A percentile compares a stretch with the other conserved stretches of the same genome.
Conservation (phyloP, 2,329 filamentous ascomycete genomes). For the Penicillium sp. region DNA sequence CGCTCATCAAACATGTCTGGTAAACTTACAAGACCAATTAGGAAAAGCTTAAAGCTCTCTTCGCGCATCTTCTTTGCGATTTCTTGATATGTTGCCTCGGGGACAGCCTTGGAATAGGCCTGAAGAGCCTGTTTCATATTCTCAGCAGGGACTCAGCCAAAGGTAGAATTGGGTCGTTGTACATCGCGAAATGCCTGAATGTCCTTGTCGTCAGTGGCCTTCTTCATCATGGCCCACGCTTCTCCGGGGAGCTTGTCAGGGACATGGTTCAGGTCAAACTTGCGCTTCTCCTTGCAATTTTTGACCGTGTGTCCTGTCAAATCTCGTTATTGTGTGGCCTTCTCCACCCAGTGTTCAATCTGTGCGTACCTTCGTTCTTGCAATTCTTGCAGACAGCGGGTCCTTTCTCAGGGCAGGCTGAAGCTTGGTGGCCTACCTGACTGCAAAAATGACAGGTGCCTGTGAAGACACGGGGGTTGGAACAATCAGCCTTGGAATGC, state of each 20-base stretch:
- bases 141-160: slow-evolving; percentile 8
- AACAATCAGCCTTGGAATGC: slow-evolving; percentile 39
- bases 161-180: neutral
- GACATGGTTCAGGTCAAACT: slow-evolving; percentile 44
- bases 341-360: neutral
- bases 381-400: slow-evolving; percentile 49
- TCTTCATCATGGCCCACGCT: slow-evolving; percentile 51
- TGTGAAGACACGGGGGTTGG: slow-evolving; percentile 48
- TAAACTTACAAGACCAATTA: slow-evolving; percentile 51
- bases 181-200: slow-evolving; percentile 52
- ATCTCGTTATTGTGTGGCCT: neutral
- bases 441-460: slow-evolving; percentile 48
- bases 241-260: slow-evolving; percentile 49
- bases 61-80: slow-evolving; percentile 53
- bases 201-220: slow-evolving; percentile 50
- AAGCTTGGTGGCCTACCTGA: slow-evolving; percentile 47
- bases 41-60: slow-evolving; percentile 47
- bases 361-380: slow-evolving; percentile 41
- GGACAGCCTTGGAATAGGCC: slow-evolving; percentile 51
- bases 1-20: neutral
- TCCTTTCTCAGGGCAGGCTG: slow-evolving; percentile 45
- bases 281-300: slow-evolving; percentile 47
- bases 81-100: slow-evolving; percentile 46
- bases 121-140: slow-evolving; percentile 40
- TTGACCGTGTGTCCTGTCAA: slow-evolving; percentile 43